phyloP scores from a whole-genome alignment of 768 basidiomycete genomes.

The Boletus vinaceobasis region DNA sequence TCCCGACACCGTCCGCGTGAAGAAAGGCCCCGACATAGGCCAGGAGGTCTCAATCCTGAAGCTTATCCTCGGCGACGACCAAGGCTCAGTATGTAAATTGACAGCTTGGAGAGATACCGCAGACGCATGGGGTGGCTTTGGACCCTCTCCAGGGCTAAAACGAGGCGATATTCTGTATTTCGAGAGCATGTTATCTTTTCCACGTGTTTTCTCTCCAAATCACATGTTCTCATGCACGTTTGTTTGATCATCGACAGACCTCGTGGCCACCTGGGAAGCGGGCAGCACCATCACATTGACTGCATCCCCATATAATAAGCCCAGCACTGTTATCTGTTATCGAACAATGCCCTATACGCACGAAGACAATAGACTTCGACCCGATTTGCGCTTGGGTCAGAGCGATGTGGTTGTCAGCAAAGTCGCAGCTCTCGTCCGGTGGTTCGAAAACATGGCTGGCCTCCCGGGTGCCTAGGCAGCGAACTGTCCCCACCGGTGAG shows the following conservation, averaged over 20 bases:
- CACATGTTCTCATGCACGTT: slow-evolving; percentile 19
- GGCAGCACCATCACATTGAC: slow-evolving; percentile 49
- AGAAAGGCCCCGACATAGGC: slow-evolving; percentile 68
- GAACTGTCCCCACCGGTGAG: slow-evolving; percentile 11
- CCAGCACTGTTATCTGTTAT: slow-evolving; percentile 67
- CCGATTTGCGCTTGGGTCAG: slow-evolving; percentile 67
- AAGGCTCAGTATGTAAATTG: slow-evolving; percentile 62
- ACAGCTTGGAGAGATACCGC: slow-evolving; percentile 80
- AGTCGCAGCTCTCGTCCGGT: slow-evolving; percentile 60
- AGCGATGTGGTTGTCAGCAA: slow-evolving; percentile 68
- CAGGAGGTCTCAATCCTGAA: slow-evolving; percentile 65
- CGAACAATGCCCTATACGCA: slow-evolving; percentile 67
- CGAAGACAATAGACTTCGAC: slow-evolving; percentile 59
- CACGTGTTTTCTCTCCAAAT: slow-evolving; percentile 4
- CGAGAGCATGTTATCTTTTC: slow-evolving; percentile 50
- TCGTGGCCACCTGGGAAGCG: slow-evolving; percentile 46
- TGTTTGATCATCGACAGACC: slow-evolving; percentile 38
- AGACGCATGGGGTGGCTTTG: slow-evolving; percentile 60
- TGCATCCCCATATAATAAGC: slow-evolving; percentile 66
- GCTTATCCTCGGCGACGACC: slow-evolving; percentile 72
- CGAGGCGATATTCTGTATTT: slow-evolving; percentile 71
- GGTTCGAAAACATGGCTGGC: slow-evolving; percentile 77
- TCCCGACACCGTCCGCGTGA: slow-evolving; percentile 63
- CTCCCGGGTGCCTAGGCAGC: slow-evolving; percentile 29
- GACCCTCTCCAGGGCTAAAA: slow-evolving; percentile 44